Percentiles rank a stretch among this genome's conserved stretches.
Evolutionary conservation across 1,139 yeast species (phyloP).

Genomic region (Pichia sp.): DNA sequence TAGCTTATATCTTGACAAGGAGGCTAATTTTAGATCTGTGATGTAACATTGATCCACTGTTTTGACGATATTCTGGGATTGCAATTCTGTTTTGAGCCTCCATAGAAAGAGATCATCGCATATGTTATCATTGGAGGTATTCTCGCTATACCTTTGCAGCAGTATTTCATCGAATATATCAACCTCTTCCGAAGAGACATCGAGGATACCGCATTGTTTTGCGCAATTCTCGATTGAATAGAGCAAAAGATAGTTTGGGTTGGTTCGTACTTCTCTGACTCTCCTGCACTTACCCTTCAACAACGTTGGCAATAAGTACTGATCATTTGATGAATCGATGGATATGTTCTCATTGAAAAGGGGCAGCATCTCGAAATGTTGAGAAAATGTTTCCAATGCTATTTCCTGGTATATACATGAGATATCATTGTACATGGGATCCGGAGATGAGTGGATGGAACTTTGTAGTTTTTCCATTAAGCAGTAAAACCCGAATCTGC

Average conservation of each 20-base stretch:
- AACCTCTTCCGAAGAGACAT: slow-evolving; percentile 30
- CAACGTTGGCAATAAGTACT: slow-evolving; percentile 2
- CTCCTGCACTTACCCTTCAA: slow-evolving; percentile 12
- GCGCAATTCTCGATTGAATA: slow-evolving; percentile 42
- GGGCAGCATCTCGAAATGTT: slow-evolving; percentile 5
- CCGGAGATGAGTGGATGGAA: too few relatives aligned
- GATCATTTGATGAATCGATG: slow-evolving; percentile 2
- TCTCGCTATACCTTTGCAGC: slow-evolving; percentile 8
- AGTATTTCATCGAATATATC: slow-evolving; percentile 23
- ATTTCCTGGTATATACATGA: slow-evolving; percentile 3
- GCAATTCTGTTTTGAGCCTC: slow-evolving; percentile 1
- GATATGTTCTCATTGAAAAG: slow-evolving; percentile 4
- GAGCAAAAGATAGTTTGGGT: slow-evolving; percentile 37
- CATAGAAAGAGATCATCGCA: slow-evolving; percentile 6
- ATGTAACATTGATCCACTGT: slow-evolving; percentile 4
- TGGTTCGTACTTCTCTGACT: slow-evolving; percentile 39
- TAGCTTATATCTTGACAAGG: slow-evolving; percentile 33
- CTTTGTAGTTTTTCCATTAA: too few relatives aligned
- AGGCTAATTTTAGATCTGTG: slow-evolving; percentile 26
- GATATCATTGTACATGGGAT: too few relatives aligned
- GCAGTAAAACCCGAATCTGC: too few relatives aligned
- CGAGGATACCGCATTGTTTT: slow-evolving; percentile 25
- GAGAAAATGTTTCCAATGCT: slow-evolving; percentile 13
- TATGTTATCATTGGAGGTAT: slow-evolving; percentile 2
- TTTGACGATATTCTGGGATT: not conserved